Evolutionary conservation across 108 stramenopile species (phyloP), one percentile per base, ranked within the genome.

Genomic region (Pinguiococcus pyrenoidosus): DNA sequence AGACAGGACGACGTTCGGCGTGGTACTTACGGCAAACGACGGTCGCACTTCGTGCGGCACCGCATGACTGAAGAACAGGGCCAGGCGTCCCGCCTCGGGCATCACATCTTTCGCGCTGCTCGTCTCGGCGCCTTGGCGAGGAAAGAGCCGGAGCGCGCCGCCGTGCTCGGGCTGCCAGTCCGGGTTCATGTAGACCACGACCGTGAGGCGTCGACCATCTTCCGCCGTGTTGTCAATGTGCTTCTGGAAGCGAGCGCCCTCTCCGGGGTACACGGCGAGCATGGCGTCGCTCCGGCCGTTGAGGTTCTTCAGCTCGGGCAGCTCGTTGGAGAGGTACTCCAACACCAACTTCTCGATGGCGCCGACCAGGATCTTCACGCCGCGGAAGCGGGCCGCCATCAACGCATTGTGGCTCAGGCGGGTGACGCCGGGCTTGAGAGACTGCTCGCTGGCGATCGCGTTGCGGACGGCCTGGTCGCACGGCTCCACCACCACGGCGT

Each of bases 221-320:
- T 37, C 12, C 25, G 60, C 42, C 20, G 60, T 62, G 51, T 62
- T 62, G 60, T 62, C 60, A n/a, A 62, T 37, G 50, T 62, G 60
- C 29, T 44, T 41, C 27, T 49, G 49, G 39, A 62, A 62, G 41
- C 60, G 60, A 20, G 38, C 9, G n/a, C 51, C 51, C 6, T 14
- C 38, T 13, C 47, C 60, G 27, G 60, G 60, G 43, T 37, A 62
- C 5, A 52, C 27, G 10, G 60, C 36, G 10, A 62, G 40, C 60
- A 62, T 62, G 17, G 38, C 60, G 40, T 62, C 60, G 1, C 42
- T 44, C 8, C 60, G 49, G 3, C 26, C 16, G 25, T 32, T 36
- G 2, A 52, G 2, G 22, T 34, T 22, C 27, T 7, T 10, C 9
- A 62, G 29, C 23, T 37, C 21, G 5, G 16, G 9, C 21, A 32